Evolutionary conservation across 1,284 basidiomycete species (phyloP), one percentile per base, ranked within the genome.

Genomic region (Omphalotus olearius): DNA sequence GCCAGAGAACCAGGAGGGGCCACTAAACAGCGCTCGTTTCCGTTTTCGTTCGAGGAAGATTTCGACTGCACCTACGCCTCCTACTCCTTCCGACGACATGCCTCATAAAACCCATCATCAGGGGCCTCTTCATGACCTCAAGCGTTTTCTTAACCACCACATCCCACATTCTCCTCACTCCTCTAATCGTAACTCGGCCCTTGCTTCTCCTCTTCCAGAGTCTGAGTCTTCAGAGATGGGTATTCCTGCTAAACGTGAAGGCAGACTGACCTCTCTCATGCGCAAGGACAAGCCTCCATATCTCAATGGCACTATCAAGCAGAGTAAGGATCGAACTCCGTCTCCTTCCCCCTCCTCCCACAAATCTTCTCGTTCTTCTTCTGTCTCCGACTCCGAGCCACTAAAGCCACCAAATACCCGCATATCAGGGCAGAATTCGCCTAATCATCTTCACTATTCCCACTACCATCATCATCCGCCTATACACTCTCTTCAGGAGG

Each of bases 91-190:
- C 64, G 1, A 63, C 66, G 51, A 72, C 78, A 52, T 13, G 18
- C 18, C 40, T 20, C 38, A 25, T 46, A 50, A 54, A 30, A 35
- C 42, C 6, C 47, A 49, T 20, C 51, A 49, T 45, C 76, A 78
- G 56, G 83, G 90, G 0, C 87, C 91, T 3, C 78, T 97, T 46
- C 84, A 91, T 69, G 93, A 96, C 67, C 82, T 97, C 60, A 92
- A 92, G 64, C 88, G 93, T 28, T 95, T 96, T 74, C 79, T 96
- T 56, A 91, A 94, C 69, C 83, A 91, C 68, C 91, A 93, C 69
- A 86, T 93, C 49, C 83, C 83, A 54, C 83, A 88, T 54, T 35
- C 45, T 37, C 38, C 47, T 45, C 48, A 42, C 46, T 36, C 33
- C 45, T 38, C 41, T 26, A 25, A 30, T 23, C 52, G 45, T 47